A percentile compares a stretch with the other conserved stretches of the same genome.
Evolutionary conservation across 495 filamentous ascomycete genomes (phyloP).

Genomic region (Lasiosphaeriaceae sp.): DNA sequence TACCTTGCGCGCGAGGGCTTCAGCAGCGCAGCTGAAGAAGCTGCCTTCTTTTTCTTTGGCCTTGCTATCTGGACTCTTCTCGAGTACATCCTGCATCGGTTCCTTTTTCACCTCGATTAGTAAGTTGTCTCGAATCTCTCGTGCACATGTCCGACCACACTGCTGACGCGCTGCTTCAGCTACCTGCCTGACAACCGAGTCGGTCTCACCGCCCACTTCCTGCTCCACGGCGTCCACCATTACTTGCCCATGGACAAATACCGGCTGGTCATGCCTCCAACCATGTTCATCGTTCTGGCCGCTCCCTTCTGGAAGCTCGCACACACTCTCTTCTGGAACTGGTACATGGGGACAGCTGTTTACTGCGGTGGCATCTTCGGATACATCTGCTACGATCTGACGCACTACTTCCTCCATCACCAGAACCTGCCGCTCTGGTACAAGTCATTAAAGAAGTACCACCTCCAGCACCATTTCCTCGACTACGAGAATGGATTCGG

Average conservation of each 20-base stretch:
- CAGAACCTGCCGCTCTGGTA: constrained; percentile 86
- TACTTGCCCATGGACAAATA: constrained; percentile 98
- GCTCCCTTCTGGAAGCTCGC: constrained; percentile 91
- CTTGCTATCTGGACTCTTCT: constrained; percentile 81
- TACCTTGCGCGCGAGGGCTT: constrained; percentile 59
- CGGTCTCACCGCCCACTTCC: constrained; percentile 84
- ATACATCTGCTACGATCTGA: constrained; percentile 94
- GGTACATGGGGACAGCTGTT: constrained; percentile 69
- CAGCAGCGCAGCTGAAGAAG: constrained; percentile 34
- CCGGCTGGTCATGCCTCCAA: constrained; percentile 94
- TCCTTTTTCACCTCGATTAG: constrained; percentile 90
- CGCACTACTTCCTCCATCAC: constrained; percentile 99
- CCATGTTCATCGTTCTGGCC: constrained; percentile 80
- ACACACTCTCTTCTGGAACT: constrained; percentile 83
- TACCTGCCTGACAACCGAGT: constrained; percentile 89
- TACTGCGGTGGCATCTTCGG: constrained; percentile 93
- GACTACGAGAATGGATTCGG: constrained; percentile 98
- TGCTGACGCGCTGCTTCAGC: constrained; percentile 38
- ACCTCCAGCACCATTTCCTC: constrained; percentile 93
- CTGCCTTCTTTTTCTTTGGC: constrained; percentile 59
- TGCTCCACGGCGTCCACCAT: constrained; percentile 96
- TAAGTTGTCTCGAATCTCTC: constrained; percentile 41
- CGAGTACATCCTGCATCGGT: constrained; percentile 88
- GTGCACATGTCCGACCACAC: constrained; percentile 1
- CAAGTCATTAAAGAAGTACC: constrained; percentile 88